phyloP scores from a whole-genome alignment of 2,329 filamentous ascomycete genomes.

The Alternaria longipes region DNA sequence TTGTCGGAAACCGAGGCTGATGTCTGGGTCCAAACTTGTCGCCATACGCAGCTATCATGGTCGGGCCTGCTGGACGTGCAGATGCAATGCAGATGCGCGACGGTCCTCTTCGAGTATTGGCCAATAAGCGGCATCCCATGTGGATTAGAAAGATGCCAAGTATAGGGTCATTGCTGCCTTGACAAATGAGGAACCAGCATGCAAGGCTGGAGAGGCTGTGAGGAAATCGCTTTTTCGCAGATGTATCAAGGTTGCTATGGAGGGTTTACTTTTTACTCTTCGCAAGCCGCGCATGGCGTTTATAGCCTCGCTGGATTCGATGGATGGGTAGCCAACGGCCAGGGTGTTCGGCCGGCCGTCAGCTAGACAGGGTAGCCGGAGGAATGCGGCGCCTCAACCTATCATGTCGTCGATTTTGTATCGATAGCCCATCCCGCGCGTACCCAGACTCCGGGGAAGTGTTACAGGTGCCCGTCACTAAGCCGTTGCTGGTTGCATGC shows the following conservation, averaged over 20 bases:
- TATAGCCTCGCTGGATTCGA: slow-evolving; percentile 12
- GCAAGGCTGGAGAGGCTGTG: background rate
- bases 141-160: slow-evolving; percentile 27
- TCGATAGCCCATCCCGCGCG: slow-evolving; percentile 20
- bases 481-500: slow-evolving; percentile 24
- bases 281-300: slow-evolving; percentile 10
- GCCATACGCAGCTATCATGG: slow-evolving; percentile 22
- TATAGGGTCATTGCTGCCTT: slow-evolving; percentile 20
- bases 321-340: slow-evolving; percentile 7
- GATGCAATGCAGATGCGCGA: slow-evolving; percentile 21
- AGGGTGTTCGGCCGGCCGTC: slow-evolving; percentile 14
- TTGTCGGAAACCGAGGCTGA: slow-evolving; percentile 26
- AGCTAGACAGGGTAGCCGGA: slow-evolving; percentile 16
- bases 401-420: slow-evolving; percentile 18
- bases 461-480: slow-evolving; percentile 23
- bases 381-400: slow-evolving; percentile 24
- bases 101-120: slow-evolving; percentile 24
- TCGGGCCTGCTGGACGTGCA: slow-evolving; percentile 25
- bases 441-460: slow-evolving; percentile 35
- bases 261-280: slow-evolving; percentile 19
- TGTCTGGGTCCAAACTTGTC: slow-evolving; percentile 21
- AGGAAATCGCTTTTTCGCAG: slow-evolving; percentile 1
- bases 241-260: slow-evolving; percentile 6
- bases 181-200: slow-evolving; percentile 5
- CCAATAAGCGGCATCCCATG: slow-evolving; percentile 25